phyloP scores from a whole-genome alignment of 352 stramenopile genomes.

The Saprolegnia diclina region DNA sequence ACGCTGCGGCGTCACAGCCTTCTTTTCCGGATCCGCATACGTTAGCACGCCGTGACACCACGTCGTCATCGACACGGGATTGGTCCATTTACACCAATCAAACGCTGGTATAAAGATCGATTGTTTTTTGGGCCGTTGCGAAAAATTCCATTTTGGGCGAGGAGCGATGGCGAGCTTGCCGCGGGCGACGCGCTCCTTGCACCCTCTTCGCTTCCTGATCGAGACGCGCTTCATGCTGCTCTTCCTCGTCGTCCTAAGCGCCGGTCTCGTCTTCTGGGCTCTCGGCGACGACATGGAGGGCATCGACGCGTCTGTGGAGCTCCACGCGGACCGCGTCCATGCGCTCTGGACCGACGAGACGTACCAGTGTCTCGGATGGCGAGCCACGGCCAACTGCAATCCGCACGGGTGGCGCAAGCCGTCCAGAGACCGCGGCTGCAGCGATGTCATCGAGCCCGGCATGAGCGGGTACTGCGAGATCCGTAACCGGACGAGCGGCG shows the following conservation, averaged over 20 bases:
- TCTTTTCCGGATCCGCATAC: conserved; percentile 16
- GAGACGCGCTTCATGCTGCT: not conserved
- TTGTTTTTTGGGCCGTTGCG: not conserved
- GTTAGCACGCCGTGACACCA: not conserved
- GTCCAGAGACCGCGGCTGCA: conserved; percentile 44
- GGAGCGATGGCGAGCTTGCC: not conserved
- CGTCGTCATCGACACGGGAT: not conserved
- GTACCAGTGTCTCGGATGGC: conserved; percentile 81
- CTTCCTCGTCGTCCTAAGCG: not conserved
- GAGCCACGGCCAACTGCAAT: conserved; percentile 46
- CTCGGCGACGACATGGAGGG: not conserved
- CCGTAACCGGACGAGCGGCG: conserved; percentile 68
- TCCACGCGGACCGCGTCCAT: conserved; percentile 7
- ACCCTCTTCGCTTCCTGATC: not conserved
- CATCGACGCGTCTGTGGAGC: not conserved
- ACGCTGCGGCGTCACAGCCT: not conserved
- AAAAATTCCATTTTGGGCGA: not conserved
- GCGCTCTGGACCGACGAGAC: conserved; percentile 32
- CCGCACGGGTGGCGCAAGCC: conserved; percentile 45
- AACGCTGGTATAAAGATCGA: not conserved
- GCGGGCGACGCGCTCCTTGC: not conserved
- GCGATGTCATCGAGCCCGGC: conserved; percentile 53
- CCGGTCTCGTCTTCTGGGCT: not conserved
- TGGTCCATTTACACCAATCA: conserved; percentile 5
- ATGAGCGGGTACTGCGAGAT: conserved; percentile 82